Percentiles rank a stretch among this genome's conserved stretches.
Evolutionary conservation across 768 basidiomycete genomes (phyloP).

Genomic region (Leccinellum rugosiceps): DNA sequence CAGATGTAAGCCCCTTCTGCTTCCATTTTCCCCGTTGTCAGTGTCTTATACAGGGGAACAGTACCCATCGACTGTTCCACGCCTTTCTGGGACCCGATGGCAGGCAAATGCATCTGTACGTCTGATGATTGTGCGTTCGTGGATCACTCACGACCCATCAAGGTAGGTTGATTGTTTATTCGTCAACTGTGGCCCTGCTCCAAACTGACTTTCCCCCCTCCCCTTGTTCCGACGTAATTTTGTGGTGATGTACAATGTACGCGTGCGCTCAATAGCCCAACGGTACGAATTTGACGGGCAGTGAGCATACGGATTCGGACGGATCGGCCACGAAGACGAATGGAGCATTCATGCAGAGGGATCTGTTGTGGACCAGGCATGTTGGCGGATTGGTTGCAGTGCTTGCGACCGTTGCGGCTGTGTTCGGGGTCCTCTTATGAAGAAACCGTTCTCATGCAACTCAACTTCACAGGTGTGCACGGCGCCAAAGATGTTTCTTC

Average conservation of each 20-base stretch:
- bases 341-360: constrained; percentile 5
- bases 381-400: not conserved
- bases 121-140: constrained; percentile 55
- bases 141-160: constrained; percentile 62
- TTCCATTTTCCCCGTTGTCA: constrained; percentile 3
- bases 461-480: not conserved
- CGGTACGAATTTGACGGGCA: constrained; percentile 62
- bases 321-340: constrained; percentile 47
- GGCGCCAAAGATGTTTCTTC: not conserved
- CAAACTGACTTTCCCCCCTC: not conserved
- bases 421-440: not conserved
- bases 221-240: not conserved
- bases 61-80: constrained; percentile 73
- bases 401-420: not conserved
- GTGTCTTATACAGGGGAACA: constrained; percentile 18
- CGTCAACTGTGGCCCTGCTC: not conserved
- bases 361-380: not conserved
- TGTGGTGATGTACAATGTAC: not conserved
- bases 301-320: constrained; percentile 14
- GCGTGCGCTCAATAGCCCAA: constrained; percentile 45
- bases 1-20: constrained; percentile 46
- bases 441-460: not conserved
- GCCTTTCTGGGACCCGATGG: constrained; percentile 78
- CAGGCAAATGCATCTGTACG: constrained; percentile 60
- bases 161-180: constrained; percentile 38